Evolutionary conservation across 148 eudicot genomes (phyloP).

Genomic region (Rhododendron williamsianum): DNA sequence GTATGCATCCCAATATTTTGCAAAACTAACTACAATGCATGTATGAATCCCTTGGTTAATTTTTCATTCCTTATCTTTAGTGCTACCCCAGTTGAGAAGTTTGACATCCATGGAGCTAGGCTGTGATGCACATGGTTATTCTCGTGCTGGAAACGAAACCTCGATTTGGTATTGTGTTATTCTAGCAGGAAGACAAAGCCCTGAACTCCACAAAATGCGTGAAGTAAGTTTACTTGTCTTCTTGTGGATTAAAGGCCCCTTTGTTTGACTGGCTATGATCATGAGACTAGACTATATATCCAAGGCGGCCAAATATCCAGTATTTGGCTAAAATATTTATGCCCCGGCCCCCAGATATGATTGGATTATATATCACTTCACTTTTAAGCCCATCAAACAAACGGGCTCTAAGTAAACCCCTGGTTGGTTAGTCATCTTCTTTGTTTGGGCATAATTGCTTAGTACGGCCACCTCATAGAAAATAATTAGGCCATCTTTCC

Average conservation of each 20-base stretch:
- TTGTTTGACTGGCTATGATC: neutral
- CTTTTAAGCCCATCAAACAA: neutral
- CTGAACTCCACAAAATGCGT: slow-evolving; percentile 77
- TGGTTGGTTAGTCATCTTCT: neutral
- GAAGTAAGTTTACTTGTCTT: slow-evolving; percentile 52
- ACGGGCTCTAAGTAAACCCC: neutral
- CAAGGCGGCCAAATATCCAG: neutral
- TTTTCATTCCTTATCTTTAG: slow-evolving; percentile 29
- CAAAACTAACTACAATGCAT: neutral
- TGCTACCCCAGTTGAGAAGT: slow-evolving; percentile 83
- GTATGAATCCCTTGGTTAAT: neutral
- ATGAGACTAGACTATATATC: neutral
- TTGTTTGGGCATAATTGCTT: neutral
- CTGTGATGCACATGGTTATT: slow-evolving; percentile 77
- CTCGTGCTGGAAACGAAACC: slow-evolving; percentile 68
- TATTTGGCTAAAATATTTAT: neutral
- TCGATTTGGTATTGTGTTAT: slow-evolving; percentile 85
- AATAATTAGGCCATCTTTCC: neutral
- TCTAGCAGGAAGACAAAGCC: slow-evolving; percentile 74
- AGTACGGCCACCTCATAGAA: neutral
- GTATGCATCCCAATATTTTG: neutral
- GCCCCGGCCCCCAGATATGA: neutral
- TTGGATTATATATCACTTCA: neutral
- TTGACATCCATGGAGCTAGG: slow-evolving; percentile 88
- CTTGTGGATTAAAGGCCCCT: slow-evolving; percentile 1